A percentile compares a stretch with the other conserved stretches of the same genome.
These are phyloP conservation scores for Lantana camara DNA, from an alignment of 257 asterid genomes.

Conservation along the genomic window DNA sequence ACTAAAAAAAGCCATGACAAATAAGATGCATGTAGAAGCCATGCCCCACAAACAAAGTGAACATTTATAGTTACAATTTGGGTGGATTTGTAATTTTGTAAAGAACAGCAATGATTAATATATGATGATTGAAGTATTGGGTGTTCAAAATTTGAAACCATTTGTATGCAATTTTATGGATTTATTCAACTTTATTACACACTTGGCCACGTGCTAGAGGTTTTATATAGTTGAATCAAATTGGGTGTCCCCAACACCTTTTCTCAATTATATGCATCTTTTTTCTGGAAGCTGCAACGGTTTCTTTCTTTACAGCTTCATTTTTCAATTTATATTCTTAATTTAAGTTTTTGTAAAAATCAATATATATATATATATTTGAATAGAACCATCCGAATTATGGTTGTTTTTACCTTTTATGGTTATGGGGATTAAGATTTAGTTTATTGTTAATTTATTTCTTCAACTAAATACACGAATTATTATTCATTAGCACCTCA, in stretches of 20 bases:
- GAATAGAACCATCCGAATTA: too few relatives aligned
- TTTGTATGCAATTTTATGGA: constrained; percentile 22
- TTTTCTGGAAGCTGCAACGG: not conserved
- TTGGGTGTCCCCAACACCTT: not conserved
- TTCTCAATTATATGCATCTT: not conserved
- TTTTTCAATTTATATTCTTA: not conserved
- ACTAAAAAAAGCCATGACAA: not conserved
- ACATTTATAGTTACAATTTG: constrained; percentile 13
- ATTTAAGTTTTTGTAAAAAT: too few relatives aligned
- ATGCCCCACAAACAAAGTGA: constrained; percentile 35
- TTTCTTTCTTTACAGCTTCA: not conserved
- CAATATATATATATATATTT: too few relatives aligned
- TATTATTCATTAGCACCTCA: too few relatives aligned
- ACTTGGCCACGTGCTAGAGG: constrained; percentile 40
- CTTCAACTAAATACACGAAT: too few relatives aligned
- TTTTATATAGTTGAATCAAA: not conserved
- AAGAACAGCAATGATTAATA: constrained; percentile 43
- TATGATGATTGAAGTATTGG: constrained; percentile 37
- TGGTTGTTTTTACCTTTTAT: too few relatives aligned
- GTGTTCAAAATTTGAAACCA: constrained; percentile 73
- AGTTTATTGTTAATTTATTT: too few relatives aligned
- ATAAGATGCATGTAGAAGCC: not conserved
- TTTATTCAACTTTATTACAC: constrained; percentile 35
- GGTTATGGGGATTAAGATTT: too few relatives aligned
- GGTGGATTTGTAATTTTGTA: constrained; percentile 14